Evolutionary conservation across 169 alveolate species (phyloP).

Genomic region (Besnoitia besnoiti): DNA sequence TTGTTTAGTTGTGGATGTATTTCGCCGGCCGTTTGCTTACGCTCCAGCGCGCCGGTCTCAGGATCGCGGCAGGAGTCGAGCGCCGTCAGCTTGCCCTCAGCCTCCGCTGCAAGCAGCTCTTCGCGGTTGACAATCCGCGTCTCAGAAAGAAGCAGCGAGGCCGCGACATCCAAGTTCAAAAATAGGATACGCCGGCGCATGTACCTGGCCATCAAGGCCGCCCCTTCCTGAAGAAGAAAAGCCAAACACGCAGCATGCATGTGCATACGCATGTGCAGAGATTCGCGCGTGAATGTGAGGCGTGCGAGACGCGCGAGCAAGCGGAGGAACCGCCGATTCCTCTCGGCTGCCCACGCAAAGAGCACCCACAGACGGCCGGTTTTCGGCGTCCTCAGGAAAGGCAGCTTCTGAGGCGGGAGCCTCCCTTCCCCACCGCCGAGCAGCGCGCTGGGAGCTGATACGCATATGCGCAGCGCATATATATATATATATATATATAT

Average conservation of each 20-base stretch:
- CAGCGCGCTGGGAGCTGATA: no score
- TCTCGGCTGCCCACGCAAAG: no score
- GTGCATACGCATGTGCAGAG: no score
- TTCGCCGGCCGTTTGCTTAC: slow-evolving; percentile 37
- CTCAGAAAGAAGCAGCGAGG: slow-evolving; percentile 56
- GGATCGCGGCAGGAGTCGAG: slow-evolving; percentile 61
- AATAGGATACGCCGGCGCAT: slow-evolving; percentile 66
- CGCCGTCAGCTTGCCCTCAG: background rate
- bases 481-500: no score
- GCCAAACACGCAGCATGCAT: background rate
- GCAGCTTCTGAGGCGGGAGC: no score
- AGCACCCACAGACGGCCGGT: no score
- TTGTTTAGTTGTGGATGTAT: no score
- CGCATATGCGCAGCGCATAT: background rate
- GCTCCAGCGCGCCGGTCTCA: slow-evolving; percentile 54
- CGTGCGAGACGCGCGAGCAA: no score
- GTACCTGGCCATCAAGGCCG: slow-evolving; percentile 56
- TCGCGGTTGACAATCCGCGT: slow-evolving; percentile 39
- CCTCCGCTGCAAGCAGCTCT: slow-evolving; percentile 29
- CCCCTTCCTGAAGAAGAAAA: slow-evolving; percentile 55
- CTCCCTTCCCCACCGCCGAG: no score
- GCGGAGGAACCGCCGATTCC: no score
- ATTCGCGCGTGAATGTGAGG: no score
- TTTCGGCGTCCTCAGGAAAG: no score
- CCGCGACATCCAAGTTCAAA: slow-evolving; percentile 49